Conservation (phyloP, 129 eudicot genomes). For the Chrysanthemum seticuspe region DNA sequence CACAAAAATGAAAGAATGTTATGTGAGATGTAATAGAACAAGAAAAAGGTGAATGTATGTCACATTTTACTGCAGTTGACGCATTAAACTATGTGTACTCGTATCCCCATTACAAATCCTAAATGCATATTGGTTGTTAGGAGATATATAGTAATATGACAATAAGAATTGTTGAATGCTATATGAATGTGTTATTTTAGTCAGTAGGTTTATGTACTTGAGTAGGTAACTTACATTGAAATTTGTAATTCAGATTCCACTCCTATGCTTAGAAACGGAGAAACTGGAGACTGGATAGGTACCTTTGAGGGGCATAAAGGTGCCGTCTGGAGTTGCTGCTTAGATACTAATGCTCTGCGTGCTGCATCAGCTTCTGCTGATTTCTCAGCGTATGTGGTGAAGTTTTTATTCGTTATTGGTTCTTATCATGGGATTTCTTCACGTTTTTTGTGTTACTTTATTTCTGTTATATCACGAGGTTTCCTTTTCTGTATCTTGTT, state of each 20-base stretch:
- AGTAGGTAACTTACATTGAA: too few relatives aligned
- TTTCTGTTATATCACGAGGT: not conserved
- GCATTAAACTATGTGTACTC: not conserved
- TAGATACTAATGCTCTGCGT: slow-evolving; percentile 64
- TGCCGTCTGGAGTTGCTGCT: slow-evolving; percentile 88
- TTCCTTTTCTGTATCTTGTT: not conserved
- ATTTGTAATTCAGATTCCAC: too few relatives aligned
- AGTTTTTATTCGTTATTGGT: not conserved
- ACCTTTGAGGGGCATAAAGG: slow-evolving; percentile 85
- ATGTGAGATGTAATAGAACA: too few relatives aligned
- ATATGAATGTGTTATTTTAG: not conserved
- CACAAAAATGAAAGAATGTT: too few relatives aligned
- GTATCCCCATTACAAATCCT: not conserved
- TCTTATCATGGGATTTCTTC: not conserved
- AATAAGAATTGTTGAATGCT: not conserved
- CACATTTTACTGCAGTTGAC: too few relatives aligned
- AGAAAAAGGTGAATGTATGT: too few relatives aligned
- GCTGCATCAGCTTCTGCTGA: slow-evolving; percentile 89
- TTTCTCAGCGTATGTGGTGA: slow-evolving; percentile 67
- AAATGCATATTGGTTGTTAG: not conserved
- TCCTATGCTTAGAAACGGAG: slow-evolving; percentile 84
- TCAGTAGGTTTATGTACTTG: not conserved
- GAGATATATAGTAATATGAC: not conserved
- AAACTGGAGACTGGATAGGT: slow-evolving; percentile 88
- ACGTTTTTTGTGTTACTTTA: not conserved